phyloP scores from a whole-genome alignment of 495 filamentous ascomycete species.

The Penicillium simplicissimum region DNA sequence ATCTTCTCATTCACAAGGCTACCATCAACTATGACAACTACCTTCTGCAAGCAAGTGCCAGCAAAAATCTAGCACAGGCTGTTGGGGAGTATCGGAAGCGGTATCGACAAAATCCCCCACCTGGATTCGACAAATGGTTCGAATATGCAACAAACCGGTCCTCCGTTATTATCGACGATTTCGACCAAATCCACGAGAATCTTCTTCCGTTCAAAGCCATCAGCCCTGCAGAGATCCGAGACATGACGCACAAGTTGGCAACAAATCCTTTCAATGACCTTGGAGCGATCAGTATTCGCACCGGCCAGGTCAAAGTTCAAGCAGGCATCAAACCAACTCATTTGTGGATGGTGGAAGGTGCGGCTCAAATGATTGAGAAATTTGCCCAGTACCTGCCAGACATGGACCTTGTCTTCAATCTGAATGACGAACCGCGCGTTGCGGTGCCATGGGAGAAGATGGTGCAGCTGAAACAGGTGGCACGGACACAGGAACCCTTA shows the following conservation, averaged over 20 bases:
- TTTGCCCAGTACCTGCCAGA: slow-evolving; percentile 73
- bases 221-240: slow-evolving; percentile 58
- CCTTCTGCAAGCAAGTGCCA: slow-evolving; percentile 35
- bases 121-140: slow-evolving; percentile 65
- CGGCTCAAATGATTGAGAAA: slow-evolving; percentile 63
- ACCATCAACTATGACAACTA: slow-evolving; percentile 39
- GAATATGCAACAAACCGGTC: slow-evolving; percentile 63
- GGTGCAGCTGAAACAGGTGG: slow-evolving; percentile 38
- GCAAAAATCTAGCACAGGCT: slow-evolving; percentile 40
- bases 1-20: slow-evolving; percentile 47
- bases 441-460: slow-evolving; percentile 67
- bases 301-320: slow-evolving; percentile 45
- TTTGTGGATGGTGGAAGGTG: slow-evolving; percentile 59
- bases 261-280: slow-evolving; percentile 53
- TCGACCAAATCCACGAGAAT: slow-evolving; percentile 69
- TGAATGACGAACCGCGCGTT: slow-evolving; percentile 75
- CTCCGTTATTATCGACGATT: slow-evolving; percentile 72
- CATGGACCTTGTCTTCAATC: slow-evolving; percentile 80
- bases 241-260: slow-evolving; percentile 42
- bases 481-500: slow-evolving; percentile 27
- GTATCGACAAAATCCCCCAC: slow-evolving; percentile 52
- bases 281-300: slow-evolving; percentile 48
- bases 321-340: slow-evolving; percentile 50
- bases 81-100: slow-evolving; percentile 44
- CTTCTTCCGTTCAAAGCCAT: slow-evolving; percentile 75